A percentile compares a stretch with the other conserved stretches of the same genome.
These are phyloP conservation scores for Thamnidium elegans DNA, from an alignment of 192 early-diverging fungal species.

Conservation along the genomic window DNA sequence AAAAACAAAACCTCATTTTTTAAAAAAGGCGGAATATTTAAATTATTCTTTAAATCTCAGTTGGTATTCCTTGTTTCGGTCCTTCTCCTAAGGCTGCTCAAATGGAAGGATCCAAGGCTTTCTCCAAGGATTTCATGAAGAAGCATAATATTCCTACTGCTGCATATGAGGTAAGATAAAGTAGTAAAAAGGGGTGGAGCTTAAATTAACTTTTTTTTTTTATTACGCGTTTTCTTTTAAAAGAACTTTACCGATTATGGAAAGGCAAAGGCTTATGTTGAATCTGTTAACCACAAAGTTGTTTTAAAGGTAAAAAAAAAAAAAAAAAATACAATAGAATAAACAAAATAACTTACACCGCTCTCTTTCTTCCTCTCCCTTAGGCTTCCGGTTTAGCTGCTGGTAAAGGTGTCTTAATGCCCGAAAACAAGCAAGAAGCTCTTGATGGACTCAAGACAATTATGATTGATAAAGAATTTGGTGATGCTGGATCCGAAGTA, in stretches of 20 bases:
- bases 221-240: background rate
- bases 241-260: conserved; percentile 81
- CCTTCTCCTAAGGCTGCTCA: conserved; percentile 84
- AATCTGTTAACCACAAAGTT: conserved; percentile 56
- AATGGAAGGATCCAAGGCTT: conserved; percentile 98
- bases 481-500: conserved; percentile 84
- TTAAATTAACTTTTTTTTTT: conserved; percentile 28
- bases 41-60: conserved; percentile 33
- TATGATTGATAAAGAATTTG: conserved; percentile 91
- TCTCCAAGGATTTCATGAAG: conserved; percentile 98
- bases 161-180: conserved; percentile 61
- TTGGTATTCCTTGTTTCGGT: conserved; percentile 89
- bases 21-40: background rate
- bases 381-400: conserved; percentile 92
- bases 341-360: background rate
- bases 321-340: background rate
- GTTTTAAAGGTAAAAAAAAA: conserved; percentile 69
- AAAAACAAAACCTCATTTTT: background rate
- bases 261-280: conserved; percentile 64
- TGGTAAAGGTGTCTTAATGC: conserved; percentile 96
- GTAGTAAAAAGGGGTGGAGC: conserved; percentile 11
- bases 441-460: conserved; percentile 79
- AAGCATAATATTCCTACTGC: conserved; percentile 96
- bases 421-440: conserved; percentile 81
- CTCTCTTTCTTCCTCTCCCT: no score